Percentiles rank a stretch among this genome's conserved stretches.
These are phyloP conservation scores for Solanum arcanum DNA, from an alignment of 257 asterid genomes.

Conservation along the genomic window DNA sequence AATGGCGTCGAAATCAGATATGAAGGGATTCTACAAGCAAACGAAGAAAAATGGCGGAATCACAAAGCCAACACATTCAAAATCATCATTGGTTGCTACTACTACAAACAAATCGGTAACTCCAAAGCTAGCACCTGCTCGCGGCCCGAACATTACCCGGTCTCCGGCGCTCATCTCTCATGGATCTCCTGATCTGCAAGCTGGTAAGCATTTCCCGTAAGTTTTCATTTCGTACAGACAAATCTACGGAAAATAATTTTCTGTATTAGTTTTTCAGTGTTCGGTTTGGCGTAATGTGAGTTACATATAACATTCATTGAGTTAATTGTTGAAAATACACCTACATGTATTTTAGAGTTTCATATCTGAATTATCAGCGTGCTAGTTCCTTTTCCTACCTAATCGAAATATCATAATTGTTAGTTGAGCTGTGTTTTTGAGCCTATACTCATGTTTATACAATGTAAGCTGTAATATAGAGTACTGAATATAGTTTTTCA, in stretches of 20 bases:
- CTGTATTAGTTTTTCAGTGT: neutral
- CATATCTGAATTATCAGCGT: neutral
- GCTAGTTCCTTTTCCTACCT: neutral
- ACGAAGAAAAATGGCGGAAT: constrained; percentile 40
- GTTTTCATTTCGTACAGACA: neutral
- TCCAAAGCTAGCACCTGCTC: constrained; percentile 30
- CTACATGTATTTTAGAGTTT: neutral
- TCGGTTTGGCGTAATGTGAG: neutral
- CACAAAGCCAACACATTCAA: constrained; percentile 21
- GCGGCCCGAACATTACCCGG: constrained; percentile 35
- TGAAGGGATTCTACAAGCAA: constrained; percentile 63
- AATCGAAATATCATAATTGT: too few relatives aligned
- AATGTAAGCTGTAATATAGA: neutral
- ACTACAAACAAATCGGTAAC: constrained; percentile 15
- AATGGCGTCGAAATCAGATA: constrained; percentile 25
- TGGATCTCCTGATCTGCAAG: constrained; percentile 48
- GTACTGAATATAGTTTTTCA: neutral
- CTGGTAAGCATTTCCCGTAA: constrained; percentile 12
- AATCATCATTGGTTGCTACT: neutral
- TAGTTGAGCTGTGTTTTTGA: neutral
- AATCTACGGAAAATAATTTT: neutral
- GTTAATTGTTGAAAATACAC: neutral
- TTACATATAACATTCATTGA: too few relatives aligned
- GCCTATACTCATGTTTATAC: neutral
- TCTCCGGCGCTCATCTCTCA: constrained; percentile 44